These are phyloP conservation scores for Leccinum pachyderme DNA, from an alignment of 1,284 basidiomycete genomes.

Conservation along the genomic window DNA sequence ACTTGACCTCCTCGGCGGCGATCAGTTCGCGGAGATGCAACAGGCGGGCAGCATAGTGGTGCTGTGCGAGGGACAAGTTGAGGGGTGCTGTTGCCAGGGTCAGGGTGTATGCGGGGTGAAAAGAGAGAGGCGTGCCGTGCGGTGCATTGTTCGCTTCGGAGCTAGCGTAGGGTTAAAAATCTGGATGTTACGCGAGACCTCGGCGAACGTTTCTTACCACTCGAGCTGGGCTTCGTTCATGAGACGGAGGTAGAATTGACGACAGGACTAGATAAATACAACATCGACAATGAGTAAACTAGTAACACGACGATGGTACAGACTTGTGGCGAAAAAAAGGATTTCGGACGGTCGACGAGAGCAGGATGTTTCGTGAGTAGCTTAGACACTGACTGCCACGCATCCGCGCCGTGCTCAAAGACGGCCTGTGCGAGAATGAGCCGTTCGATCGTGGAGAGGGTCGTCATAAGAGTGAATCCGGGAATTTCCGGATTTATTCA, in stretches of 20 bases:
- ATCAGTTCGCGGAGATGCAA: conserved; percentile 71
- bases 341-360: conserved; percentile 54
- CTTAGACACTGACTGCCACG: conserved; percentile 71
- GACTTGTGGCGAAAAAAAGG: conserved; percentile 67
- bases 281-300: conserved; percentile 20
- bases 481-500: conserved; percentile 18
- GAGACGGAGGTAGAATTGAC: conserved; percentile 60
- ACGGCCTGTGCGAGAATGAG: conserved; percentile 83
- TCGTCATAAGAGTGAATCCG: conserved; percentile 16
- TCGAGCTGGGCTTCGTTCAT: conserved; percentile 69
- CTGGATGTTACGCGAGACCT: neutral
- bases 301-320: conserved; percentile 21
- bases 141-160: conserved; percentile 40
- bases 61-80: conserved; percentile 71
- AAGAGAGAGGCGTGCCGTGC: conserved; percentile 37
- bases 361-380: conserved; percentile 68
- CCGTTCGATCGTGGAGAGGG: conserved; percentile 53
- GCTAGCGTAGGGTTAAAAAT: conserved; percentile 24
- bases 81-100: conserved; percentile 37
- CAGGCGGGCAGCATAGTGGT: conserved; percentile 67
- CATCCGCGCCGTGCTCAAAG: conserved; percentile 75
- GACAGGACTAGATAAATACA: conserved; percentile 56
- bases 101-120: neutral
- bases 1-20: conserved; percentile 67
- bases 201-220: conserved; percentile 44